Percentiles rank a stretch among this genome's conserved stretches.
Conservation (phyloP, 2,329 filamentous ascomycete species). For the Sphaerulina populicola region DNA sequence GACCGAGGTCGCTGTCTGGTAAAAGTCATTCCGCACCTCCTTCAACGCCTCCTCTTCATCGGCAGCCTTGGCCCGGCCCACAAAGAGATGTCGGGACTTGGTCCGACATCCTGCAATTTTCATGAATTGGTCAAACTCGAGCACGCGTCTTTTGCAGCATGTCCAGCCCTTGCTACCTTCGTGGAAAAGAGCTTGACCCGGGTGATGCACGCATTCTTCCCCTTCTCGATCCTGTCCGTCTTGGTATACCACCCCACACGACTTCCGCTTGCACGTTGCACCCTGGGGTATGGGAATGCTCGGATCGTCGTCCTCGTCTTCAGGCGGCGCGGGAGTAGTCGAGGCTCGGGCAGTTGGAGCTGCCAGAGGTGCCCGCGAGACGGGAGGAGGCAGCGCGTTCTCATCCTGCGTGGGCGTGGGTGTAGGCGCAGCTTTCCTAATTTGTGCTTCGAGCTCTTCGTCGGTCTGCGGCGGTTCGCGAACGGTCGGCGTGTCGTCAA, state of each 20-base stretch:
- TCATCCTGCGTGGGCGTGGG: constrained; percentile 24
- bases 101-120: constrained; percentile 86
- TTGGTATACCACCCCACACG: constrained; percentile 61
- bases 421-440: constrained; percentile 15
- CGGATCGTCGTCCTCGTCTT: constrained; percentile 82
- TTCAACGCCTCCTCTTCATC: constrained; percentile 66
- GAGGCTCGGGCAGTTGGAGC: constrained; percentile 29
- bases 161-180: constrained; percentile 97
- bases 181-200: constrained; percentile 86
- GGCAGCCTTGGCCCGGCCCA: constrained; percentile 56
- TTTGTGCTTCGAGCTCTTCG: constrained; percentile 30
- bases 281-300: constrained; percentile 63
- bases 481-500: constrained; percentile 57
- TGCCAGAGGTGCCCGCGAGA: constrained; percentile 25
- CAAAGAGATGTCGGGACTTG: constrained; percentile 73
- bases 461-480: constrained; percentile 21
- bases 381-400: constrained; percentile 20
- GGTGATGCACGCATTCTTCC: constrained; percentile 81
- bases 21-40: constrained; percentile 84
- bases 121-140: constrained; percentile 98
- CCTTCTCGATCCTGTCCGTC: constrained; percentile 53
- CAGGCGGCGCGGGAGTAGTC: constrained; percentile 51
- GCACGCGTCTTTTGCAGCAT: constrained; percentile 86
- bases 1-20: constrained; percentile 77
- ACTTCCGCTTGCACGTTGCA: constrained; percentile 66